These are phyloP conservation scores for Phlyctochytrium bullatum DNA, from an alignment of 192 early-diverging fungal genomes.

Conservation along the genomic window DNA sequence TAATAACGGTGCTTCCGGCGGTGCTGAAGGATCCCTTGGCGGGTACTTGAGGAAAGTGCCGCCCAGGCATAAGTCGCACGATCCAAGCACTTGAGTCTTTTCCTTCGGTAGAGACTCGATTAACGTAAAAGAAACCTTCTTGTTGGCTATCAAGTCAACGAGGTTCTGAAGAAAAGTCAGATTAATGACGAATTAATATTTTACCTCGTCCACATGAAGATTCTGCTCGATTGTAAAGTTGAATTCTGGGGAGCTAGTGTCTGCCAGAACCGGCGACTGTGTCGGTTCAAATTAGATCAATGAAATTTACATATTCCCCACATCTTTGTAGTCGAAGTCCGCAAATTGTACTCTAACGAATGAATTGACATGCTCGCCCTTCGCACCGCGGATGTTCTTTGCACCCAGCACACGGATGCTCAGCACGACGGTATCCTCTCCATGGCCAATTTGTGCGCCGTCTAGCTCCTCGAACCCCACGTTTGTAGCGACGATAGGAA, in stretches of 20 bases:
- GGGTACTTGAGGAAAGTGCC: conserved; percentile 44
- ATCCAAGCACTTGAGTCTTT: conserved; percentile 55
- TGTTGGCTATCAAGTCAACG: conserved; percentile 57
- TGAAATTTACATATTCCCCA: conserved; percentile 16
- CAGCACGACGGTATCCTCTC: conserved; percentile 11
- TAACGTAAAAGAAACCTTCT: conserved; percentile 45
- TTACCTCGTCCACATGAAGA: conserved; percentile 57
- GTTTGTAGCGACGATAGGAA: too few species aligned
- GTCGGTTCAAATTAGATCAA: neutral
- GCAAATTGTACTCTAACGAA: conserved; percentile 56
- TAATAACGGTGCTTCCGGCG: conserved; percentile 27
- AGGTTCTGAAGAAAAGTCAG: conserved; percentile 34
- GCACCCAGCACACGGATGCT: conserved; percentile 44
- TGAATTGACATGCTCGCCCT: conserved; percentile 51
- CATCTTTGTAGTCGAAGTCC: conserved; percentile 59
- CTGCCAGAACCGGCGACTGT: conserved; percentile 46
- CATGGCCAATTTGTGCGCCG: neutral
- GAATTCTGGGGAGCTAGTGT: conserved; percentile 51
- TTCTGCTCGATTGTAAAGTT: conserved; percentile 41
- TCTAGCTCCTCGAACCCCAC: neutral
- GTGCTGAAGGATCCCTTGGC: conserved; percentile 35
- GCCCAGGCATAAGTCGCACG: conserved; percentile 40
- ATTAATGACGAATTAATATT: neutral
- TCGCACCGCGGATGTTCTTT: conserved; percentile 46
- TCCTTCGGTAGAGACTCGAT: conserved; percentile 63